These are phyloP conservation scores for Citrus hindsii DNA, from an alignment of 345 rosid genomes.

Conservation along the genomic window DNA sequence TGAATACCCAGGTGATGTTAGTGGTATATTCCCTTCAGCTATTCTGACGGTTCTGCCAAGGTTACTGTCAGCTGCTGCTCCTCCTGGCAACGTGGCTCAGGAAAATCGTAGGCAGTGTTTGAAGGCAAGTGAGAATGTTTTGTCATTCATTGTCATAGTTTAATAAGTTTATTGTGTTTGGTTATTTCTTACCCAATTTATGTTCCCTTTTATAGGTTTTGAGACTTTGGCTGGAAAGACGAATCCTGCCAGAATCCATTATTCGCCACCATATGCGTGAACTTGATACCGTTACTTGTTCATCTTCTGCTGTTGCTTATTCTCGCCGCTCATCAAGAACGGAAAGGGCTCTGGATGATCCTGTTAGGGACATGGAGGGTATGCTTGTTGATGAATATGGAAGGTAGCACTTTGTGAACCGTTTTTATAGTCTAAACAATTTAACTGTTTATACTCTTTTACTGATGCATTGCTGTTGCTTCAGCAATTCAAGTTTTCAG, in stretches of 20 bases:
- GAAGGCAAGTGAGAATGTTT: conserved; percentile 44
- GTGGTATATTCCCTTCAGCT: conserved; percentile 63
- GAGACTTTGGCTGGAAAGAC: conserved; percentile 89
- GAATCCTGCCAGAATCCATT: conserved; percentile 71
- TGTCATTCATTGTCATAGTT: background rate
- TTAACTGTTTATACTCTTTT: conserved; percentile 8
- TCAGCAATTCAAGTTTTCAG: conserved; percentile 95
- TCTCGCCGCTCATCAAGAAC: conserved; percentile 96
- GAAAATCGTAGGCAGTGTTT: conserved; percentile 86
- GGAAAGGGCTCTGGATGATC: conserved; percentile 92
- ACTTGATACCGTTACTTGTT: conserved; percentile 54
- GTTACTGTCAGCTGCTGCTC: conserved; percentile 70
- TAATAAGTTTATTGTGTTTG: background rate
- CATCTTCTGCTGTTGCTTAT: conserved; percentile 62
- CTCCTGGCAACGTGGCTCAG: conserved; percentile 66
- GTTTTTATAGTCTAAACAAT: background rate
- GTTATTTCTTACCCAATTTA: conserved; percentile 3
- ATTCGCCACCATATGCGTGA: conserved; percentile 79
- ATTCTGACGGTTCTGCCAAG: conserved; percentile 72
- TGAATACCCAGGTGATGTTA: conserved; percentile 60
- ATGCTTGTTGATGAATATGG: conserved; percentile 98
- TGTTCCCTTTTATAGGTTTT: conserved; percentile 50
- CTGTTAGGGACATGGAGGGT: conserved; percentile 98
- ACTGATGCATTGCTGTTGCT: conserved; percentile 24
- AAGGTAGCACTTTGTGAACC: conserved; percentile 47